Evolutionary conservation across 768 basidiomycete genomes (phyloP), one percentile per base, ranked within the genome.

Genomic region (Pleurotus eryngii): DNA sequence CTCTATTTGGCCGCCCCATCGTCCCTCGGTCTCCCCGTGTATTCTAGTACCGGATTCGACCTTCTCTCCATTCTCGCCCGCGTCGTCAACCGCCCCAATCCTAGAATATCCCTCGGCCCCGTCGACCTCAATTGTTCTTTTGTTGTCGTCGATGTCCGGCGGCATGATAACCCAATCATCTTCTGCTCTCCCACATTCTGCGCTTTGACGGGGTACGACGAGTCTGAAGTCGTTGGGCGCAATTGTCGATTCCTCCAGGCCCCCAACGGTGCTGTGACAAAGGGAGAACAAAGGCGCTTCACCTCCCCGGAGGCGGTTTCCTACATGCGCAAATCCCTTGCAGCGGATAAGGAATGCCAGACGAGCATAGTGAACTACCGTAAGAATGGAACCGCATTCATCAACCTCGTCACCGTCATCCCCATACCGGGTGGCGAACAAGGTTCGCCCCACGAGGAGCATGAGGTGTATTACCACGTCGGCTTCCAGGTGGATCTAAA

Each of bases 401-500:
- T 91, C 72, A 99, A 98, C 67, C 84, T 96, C 57, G 86, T 98
- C 61, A 90, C 90, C 20, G 82, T 98, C 64, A 90, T 98, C 38
- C 96, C 97, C 15, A 81, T 98, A 58, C 68, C 77, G 0, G 92
- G 88, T 6, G 90, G 83, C 17, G 78, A 75, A 64, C 57, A 61
- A 57, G 71, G 78, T 68, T 65, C 62, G 27, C 42, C 72, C 61
- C 78, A 83, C 43, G 87, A 85, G 61, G 78, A 79, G 38, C 83
- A 85, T 55, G 88, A 95, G 46, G 79, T 91, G 40, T 85, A 84
- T 7, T 96, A 89, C 68, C 89, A 92, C 64, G 87, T 99, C 50
- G 97, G 97, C 0, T 98, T 99, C 77, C 90, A 99, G 72, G 90
- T 97, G 56, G 93, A 98, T 71, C 76, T 99, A 49, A 85, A 86